Base-by-base conservation (phyloP, 441 rosid species). In the Lepidium campestre region DNA sequence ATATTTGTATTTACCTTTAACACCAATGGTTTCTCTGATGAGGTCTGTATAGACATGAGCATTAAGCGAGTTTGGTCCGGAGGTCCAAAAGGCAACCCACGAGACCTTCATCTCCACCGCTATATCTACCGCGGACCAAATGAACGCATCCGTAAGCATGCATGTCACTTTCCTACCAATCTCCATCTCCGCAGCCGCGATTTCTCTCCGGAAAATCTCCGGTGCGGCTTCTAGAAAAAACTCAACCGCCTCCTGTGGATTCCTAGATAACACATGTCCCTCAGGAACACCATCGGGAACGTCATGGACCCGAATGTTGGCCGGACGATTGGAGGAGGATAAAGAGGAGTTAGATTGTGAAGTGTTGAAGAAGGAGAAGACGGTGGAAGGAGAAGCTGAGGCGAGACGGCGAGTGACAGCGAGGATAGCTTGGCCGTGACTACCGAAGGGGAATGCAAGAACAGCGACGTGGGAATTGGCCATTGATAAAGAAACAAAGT, bases 141-240 rank as follows among this genome's bases (percentile, higher is more conserved):
- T 47, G 76, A 89, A 82, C 14, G 79, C 84, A 58, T 91, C 93
- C 5, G 75, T 68, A 7, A 88, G 27, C 76, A 88, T 12, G 40
- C 90, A 85, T 31, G 55, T 84, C 22, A 85, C 67, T 45, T 55
- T 77, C 74, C 49, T 68, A 22, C 87, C 87, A 0, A 67, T 65
- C 60, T 82, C 84, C 1, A 20, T 75, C 69, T 67, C 87, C 0
- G 83, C 89, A 13, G 22, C 49, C 22, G 66, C 71, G 15, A 88
- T 72, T 14, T 61, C 84, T 27, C 70, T 40, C 53, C 66, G 60
- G 59, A 88, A 80, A 68, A 39, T 78, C 36, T 29, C 39, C 0
- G 79, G 79, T 4, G 87, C 96, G 1, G 76, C 73, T 40, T 64
- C 44, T 64, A 91, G 62, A 81, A 88, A 91, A 34, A 84, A 55